phyloP scores from a whole-genome alignment of 2,329 filamentous ascomycete genomes.

The Aureobasidium pullulans region DNA sequence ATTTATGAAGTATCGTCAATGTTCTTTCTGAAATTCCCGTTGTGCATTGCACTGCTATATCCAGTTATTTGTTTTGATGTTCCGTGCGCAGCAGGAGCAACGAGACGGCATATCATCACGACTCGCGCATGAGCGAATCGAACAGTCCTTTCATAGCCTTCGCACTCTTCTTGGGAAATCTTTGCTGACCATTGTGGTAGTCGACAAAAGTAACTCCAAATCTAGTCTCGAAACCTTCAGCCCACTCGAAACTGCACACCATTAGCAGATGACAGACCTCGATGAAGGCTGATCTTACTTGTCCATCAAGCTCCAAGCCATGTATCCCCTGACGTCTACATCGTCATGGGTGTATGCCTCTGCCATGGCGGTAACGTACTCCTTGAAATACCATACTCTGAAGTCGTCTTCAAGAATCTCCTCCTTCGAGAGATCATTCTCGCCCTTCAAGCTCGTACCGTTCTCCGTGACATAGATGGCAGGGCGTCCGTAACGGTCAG shows the following conservation, averaged over 20 bases:
- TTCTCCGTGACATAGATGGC: slow-evolving; percentile 89
- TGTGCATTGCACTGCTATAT: no score
- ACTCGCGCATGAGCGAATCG: slow-evolving; percentile 22
- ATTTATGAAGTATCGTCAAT: neutral
- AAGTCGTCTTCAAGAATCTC: slow-evolving; percentile 75
- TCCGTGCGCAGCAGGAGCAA: no score
- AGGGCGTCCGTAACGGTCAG: slow-evolving; percentile 60
- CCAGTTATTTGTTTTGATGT: no score
- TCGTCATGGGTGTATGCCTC: slow-evolving; percentile 63
- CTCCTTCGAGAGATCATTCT: slow-evolving; percentile 66
- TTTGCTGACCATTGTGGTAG: slow-evolving; percentile 70
- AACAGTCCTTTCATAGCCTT: slow-evolving; percentile 64
- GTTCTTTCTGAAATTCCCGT: no score
- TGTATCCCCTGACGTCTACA: slow-evolving; percentile 72
- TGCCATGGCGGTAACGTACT: slow-evolving; percentile 70
- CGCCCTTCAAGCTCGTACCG: slow-evolving; percentile 68
- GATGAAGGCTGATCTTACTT: slow-evolving; percentile 41
- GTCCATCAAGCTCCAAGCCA: slow-evolving; percentile 78
- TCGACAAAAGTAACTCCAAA: slow-evolving; percentile 82
- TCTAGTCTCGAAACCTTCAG: slow-evolving; percentile 81
- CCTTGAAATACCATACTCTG: slow-evolving; percentile 69
- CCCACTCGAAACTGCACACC: slow-evolving; percentile 74
- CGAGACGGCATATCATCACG: slow-evolving; percentile 45
- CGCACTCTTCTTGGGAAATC: slow-evolving; percentile 79
- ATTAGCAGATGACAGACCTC: neutral